These are phyloP conservation scores for Coemansia sp. DNA, from an alignment of 192 early-diverging fungal genomes.

Conservation along the genomic window DNA sequence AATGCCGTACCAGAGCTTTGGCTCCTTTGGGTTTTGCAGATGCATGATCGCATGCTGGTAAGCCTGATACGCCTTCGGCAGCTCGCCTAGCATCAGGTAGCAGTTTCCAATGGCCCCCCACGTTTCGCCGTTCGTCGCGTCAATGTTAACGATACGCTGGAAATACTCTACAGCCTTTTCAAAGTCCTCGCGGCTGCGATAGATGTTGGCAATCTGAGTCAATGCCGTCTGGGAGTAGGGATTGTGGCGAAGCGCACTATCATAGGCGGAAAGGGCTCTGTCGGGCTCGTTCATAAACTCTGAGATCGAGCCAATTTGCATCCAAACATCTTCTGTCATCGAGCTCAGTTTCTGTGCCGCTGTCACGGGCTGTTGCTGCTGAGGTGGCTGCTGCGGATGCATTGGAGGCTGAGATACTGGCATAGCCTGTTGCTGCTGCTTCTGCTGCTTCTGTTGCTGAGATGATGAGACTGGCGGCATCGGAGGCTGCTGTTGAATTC, in stretches of 20 bases:
- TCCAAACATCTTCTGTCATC: slow-evolving; percentile 45
- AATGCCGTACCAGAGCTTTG: slow-evolving; percentile 98
- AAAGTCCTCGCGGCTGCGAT: slow-evolving; percentile 80
- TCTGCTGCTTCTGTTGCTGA: slow-evolving; percentile 11
- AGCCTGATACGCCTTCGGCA: slow-evolving; percentile 90
- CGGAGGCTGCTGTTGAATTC: slow-evolving; percentile 5
- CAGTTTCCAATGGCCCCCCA: slow-evolving; percentile 96
- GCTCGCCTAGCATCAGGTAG: slow-evolving; percentile 93
- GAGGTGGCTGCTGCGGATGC: slow-evolving; percentile 15
- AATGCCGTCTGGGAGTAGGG: slow-evolving; percentile 84
- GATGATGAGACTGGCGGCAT: slow-evolving; percentile 3
- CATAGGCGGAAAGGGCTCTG: slow-evolving; percentile 81
- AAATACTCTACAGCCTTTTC: slow-evolving; percentile 87
- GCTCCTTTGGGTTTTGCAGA: slow-evolving; percentile 90
- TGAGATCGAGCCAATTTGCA: slow-evolving; percentile 58
- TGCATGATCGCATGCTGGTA: slow-evolving; percentile 97
- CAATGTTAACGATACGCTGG: slow-evolving; percentile 78
- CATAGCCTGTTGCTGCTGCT: slow-evolving; percentile 11
- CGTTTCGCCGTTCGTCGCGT: slow-evolving; percentile 85
- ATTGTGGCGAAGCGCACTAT: slow-evolving; percentile 88
- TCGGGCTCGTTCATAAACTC: slow-evolving; percentile 79
- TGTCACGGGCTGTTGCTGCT: slow-evolving; percentile 23
- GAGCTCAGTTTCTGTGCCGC: slow-evolving; percentile 42
- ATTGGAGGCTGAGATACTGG: slow-evolving; percentile 6
- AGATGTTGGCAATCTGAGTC: slow-evolving; percentile 78